Evolutionary conservation across 129 eudicot species (phyloP), one percentile per base, ranked within the genome.

Genomic region (Smallanthus sonchifolius): DNA sequence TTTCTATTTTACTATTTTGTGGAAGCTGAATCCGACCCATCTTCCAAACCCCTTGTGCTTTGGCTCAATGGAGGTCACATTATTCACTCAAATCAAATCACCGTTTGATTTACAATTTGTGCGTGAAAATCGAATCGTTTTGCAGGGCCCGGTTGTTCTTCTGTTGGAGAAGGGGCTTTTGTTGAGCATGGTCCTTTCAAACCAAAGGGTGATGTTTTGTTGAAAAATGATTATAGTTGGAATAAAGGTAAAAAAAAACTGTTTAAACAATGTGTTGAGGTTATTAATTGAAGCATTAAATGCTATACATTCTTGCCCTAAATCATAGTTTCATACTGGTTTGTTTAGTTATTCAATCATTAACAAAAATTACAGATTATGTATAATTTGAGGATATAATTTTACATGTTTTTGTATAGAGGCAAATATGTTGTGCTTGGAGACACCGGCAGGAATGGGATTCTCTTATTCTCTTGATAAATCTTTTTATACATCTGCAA

Each of bases 141-240:
- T 86, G 69, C 81, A 92, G 96, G 97, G 66, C 97, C 96, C 62
- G 97, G 97, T 17, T 92, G 97, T 76, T 92, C 97, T 35, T 92
- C 96, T 6, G 66, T 89, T 80, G 97, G 97, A 62, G 89, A 77
- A 70, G 96, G 97, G 61, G 96, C 96, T 16, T 92, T 92, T 65
- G 79, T 83, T 34, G 96, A 89, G 70, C 86, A 92, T 81, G 98
- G 98, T 0, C 98, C 98, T 67, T 89, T 89, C 38, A 84, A 70
- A 71, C 96, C 98, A 37, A 85, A 47, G 61, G 95, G 96, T 11
- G 69, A 78, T 63, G 77, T 59, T 73, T 73, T 92, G 86, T 47
- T 92, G 6, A 83, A 74, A 70, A 92, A 92, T 85, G 80, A 86
- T 7, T 86, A 73, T 62, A 92, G 96, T 69, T 92, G 96, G 98